Evolutionary conservation across 2,329 filamentous ascomycete genomes (phyloP).

Genomic region (Fusarium xylarioides): DNA sequence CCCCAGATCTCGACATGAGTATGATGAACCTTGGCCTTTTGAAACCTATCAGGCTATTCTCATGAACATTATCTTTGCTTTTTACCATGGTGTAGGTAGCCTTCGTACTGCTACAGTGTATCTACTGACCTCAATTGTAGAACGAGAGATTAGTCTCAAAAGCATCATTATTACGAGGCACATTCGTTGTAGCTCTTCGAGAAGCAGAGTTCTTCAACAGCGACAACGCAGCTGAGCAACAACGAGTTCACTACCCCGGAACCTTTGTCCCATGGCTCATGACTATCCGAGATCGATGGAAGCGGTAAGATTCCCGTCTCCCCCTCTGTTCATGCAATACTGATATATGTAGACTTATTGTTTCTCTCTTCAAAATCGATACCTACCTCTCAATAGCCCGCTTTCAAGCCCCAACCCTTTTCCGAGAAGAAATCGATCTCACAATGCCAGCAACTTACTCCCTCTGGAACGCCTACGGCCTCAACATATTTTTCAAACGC

Average conservation of each 20-base stretch:
- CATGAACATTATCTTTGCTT: conserved; percentile 52
- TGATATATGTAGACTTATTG: conserved; percentile 43
- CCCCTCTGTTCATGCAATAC: background rate
- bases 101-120: fast-evolving
- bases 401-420: conserved; percentile 45
- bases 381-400: conserved; percentile 47
- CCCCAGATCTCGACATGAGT: conserved; percentile 15
- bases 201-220: conserved; percentile 50
- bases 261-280: conserved; percentile 50
- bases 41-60: conserved; percentile 49
- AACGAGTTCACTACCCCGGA: conserved; percentile 48
- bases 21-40: conserved; percentile 42
- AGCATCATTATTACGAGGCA: conserved; percentile 47
- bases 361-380: conserved; percentile 52
- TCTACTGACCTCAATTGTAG: conserved; percentile 34
- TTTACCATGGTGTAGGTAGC: conserved; percentile 47
- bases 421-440: conserved; percentile 51
- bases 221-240: conserved; percentile 48
- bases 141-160: conserved; percentile 45
- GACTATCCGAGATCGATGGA: conserved; percentile 46
- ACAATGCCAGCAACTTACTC: conserved; percentile 47
- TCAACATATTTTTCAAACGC: conserved; percentile 50
- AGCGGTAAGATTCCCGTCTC: conserved; percentile 40
- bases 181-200: conserved; percentile 48
- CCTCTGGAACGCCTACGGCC: conserved; percentile 50